phyloP scores from a whole-genome alignment of 768 basidiomycete species.

The Hygrocybe coccinea region DNA sequence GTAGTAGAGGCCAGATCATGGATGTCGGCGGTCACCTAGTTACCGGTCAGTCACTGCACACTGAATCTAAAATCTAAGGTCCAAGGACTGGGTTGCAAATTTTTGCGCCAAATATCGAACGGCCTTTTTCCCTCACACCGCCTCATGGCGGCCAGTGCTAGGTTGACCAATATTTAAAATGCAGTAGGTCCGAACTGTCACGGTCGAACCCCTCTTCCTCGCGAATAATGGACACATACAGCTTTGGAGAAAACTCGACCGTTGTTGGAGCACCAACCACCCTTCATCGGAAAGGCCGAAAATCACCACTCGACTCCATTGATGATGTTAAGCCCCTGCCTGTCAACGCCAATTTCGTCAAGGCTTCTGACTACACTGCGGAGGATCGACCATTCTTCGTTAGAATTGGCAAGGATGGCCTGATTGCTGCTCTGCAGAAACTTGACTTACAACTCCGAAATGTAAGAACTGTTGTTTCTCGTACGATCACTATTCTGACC shows the following conservation, averaged over 20 bases:
- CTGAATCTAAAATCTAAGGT: too few relatives aligned
- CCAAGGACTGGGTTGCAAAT: too few relatives aligned
- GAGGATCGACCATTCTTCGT: conserved; percentile 69
- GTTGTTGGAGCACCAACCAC: conserved; percentile 34
- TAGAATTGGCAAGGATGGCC: conserved; percentile 58
- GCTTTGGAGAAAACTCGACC: conserved; percentile 43
- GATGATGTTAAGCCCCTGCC: conserved; percentile 13
- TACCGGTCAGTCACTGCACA: too few relatives aligned
- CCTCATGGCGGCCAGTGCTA: too few relatives aligned
- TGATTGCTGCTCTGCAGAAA: conserved; percentile 64
- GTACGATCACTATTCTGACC: neutral
- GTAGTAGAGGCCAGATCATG: conserved; percentile 44
- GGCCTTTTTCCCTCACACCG: too few relatives aligned
- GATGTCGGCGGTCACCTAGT: too few relatives aligned
- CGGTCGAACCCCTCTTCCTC: too few relatives aligned
- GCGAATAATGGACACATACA: conserved; percentile 28
- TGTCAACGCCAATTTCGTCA: conserved; percentile 38
- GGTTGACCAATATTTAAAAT: too few relatives aligned
- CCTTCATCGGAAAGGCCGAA: neutral
- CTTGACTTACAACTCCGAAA: conserved; percentile 58
- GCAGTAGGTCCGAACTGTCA: too few relatives aligned
- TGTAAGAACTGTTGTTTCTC: conserved; percentile 28
- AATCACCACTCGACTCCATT: neutral
- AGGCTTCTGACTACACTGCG: conserved; percentile 44
- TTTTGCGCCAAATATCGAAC: neutral